Base-by-base conservation (phyloP, 2,329 filamentous ascomycete species). In the Cercospora sp. region DNA sequence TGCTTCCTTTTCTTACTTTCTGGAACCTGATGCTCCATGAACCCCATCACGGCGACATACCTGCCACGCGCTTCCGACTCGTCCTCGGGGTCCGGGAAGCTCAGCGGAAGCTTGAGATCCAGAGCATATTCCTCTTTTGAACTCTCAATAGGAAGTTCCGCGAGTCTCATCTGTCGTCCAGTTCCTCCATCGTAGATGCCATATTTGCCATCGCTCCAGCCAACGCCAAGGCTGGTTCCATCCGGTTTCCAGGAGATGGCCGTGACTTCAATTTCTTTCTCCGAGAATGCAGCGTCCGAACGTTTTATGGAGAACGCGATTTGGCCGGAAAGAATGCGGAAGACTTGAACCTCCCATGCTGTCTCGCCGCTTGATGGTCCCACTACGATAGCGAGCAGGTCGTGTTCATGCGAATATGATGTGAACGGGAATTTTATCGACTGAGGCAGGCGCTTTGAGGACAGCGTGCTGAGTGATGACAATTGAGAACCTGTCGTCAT, bases 361-460 rank as follows among this genome's bases (percentile, higher is more conserved):
- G 71, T 34, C 3, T 37, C 43, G 37, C 37, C 30, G 51, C 21
- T 32, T 28, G 62, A 13, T 18, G 66, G 62, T 12, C 43, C 66
- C 28, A 65, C 62, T 12, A 91, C 91, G 12, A 93, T 85, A 5
- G 90, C 89, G n/a, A 91, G 85, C 57, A 98, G 85, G 80, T 97
- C 92, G 82, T 97, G 91, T 8, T 89, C 90, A 16, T 94, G 92
- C 79, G 93, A 97, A 79, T 91, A 92, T 28, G 89, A 85, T 37
- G 94, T 84, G 61, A 90, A 85, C 58, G 84, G 82, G 40, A 84
- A 81, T 43, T 86, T 83, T 24, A 88, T 84, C 26, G 84, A 83
- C 57, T 84, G 81, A 61, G 86, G 83, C 69, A 90, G 84, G 71
- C 82, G 82, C 72, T 87, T 88, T 76, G 89, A 85, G 79, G 86